A percentile compares a stretch with the other conserved stretches of the same genome.
Conservation (phyloP, 1,284 basidiomycete genomes). For the Phaffia rhodozyma region DNA sequence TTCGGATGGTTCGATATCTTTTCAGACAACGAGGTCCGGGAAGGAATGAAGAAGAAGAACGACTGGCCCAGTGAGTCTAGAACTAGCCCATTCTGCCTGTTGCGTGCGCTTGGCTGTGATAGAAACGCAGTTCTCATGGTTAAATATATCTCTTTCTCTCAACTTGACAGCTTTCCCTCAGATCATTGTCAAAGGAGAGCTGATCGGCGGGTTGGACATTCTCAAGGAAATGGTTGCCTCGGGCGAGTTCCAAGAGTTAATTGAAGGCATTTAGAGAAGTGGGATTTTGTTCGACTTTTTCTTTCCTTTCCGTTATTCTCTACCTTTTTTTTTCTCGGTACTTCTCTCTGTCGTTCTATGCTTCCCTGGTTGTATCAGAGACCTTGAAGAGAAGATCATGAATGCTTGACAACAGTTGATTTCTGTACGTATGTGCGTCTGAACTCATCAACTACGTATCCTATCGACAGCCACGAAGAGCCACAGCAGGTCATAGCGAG, state of each 20-base stretch:
- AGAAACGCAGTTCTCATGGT: background rate
- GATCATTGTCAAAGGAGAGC: slow-evolving; percentile 75
- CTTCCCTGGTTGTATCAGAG: too few relatives aligned
- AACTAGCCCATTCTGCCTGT: background rate
- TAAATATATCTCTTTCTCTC: background rate
- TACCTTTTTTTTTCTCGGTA: too few relatives aligned
- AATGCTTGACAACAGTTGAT: too few relatives aligned
- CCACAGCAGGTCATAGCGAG: too few relatives aligned
- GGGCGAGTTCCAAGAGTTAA: slow-evolving; percentile 38
- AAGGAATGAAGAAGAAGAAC: slow-evolving; percentile 41
- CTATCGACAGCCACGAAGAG: too few relatives aligned
- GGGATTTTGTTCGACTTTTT: too few relatives aligned
- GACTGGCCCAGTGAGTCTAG: slow-evolving; percentile 37
- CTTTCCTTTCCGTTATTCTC: too few relatives aligned
- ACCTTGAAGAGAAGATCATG: too few relatives aligned
- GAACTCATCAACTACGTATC: too few relatives aligned
- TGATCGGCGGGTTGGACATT: slow-evolving; percentile 59
- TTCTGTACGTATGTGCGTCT: too few relatives aligned
- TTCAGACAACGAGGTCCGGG: slow-evolving; percentile 54
- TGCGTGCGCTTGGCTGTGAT: background rate
- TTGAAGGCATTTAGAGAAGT: background rate
- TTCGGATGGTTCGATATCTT: slow-evolving; percentile 65
- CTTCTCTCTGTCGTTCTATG: too few relatives aligned
- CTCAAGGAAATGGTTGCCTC: slow-evolving; percentile 50
- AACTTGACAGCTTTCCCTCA: slow-evolving; percentile 38